Evolutionary conservation across 2,329 filamentous ascomycete species (phyloP).

Genomic region (Trichoderma asperellum): DNA sequence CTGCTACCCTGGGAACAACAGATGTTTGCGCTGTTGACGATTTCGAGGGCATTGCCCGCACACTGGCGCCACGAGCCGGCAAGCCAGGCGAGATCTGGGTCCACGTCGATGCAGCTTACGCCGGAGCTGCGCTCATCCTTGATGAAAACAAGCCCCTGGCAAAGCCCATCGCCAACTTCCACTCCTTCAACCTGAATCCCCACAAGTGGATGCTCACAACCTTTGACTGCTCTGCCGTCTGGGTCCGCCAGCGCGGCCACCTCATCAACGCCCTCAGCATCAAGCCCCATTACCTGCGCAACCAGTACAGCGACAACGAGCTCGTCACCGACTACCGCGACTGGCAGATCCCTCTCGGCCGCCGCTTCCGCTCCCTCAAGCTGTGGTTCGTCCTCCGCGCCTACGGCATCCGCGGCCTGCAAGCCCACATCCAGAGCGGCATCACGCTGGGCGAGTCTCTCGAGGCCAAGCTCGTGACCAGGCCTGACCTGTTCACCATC

Average conservation of each 20-base stretch:
- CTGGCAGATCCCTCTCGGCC: constrained; percentile 93
- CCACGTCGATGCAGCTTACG: constrained; percentile 92
- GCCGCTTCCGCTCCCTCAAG: constrained; percentile 86
- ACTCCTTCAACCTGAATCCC: constrained; percentile 94
- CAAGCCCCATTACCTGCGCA: constrained; percentile 79
- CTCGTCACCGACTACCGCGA: constrained; percentile 94
- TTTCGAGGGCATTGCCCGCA: constrained; percentile 67
- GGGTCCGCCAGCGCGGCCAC: constrained; percentile 72
- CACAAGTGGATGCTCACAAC: constrained; percentile 97
- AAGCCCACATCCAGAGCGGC: constrained; percentile 71
- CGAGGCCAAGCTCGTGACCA: constrained; percentile 58
- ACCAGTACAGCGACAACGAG: constrained; percentile 77
- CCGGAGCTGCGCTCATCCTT: constrained; percentile 80
- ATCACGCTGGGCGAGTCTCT: constrained; percentile 73
- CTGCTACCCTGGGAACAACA: constrained; percentile 82
- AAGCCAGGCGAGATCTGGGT: constrained; percentile 71
- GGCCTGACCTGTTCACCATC: constrained; percentile 74
- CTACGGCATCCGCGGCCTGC: constrained; percentile 78
- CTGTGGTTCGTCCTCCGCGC: constrained; percentile 91
- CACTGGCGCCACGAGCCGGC: constrained; percentile 43
- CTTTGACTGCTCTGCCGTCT: constrained; percentile 84
- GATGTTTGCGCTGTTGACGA: constrained; percentile 87
- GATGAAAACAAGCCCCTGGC: constrained; percentile 77
- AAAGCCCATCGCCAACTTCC: constrained; percentile 65
- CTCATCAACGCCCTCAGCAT: constrained; percentile 81